Percentiles rank a stretch among this genome's conserved stretches.
These are phyloP conservation scores for Pelargonium nanum DNA, from an alignment of 345 rosid genomes.

Conservation along the genomic window DNA sequence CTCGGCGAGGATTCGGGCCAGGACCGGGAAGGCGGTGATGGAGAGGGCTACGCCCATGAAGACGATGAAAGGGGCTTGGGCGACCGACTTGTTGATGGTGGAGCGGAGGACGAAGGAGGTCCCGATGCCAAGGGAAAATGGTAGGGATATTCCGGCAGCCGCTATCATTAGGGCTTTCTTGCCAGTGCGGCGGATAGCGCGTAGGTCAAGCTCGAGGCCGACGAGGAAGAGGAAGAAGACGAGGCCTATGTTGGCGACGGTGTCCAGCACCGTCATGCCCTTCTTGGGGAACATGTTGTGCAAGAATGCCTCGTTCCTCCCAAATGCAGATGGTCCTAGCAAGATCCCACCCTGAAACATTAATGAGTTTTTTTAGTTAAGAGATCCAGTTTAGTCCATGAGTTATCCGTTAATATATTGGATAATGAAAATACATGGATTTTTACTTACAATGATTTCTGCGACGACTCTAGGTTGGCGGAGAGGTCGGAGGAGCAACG, in stretches of 20 bases:
- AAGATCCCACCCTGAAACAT: conserved; percentile 59
- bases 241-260: conserved; percentile 66
- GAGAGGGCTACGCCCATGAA: conserved; percentile 46
- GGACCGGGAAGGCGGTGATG: conserved; percentile 41
- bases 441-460: conserved; percentile 53
- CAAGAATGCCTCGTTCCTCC: conserved; percentile 42
- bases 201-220: conserved; percentile 66
- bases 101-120: conserved; percentile 46
- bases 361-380: too few species aligned
- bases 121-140: conserved; percentile 59
- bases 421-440: too few species aligned
- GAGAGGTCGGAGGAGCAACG: conserved; percentile 48
- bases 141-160: conserved; percentile 52
- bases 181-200: conserved; percentile 51
- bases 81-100: conserved; percentile 39
- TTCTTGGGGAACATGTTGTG: conserved; percentile 36
- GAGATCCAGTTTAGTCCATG: too few species aligned
- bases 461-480: conserved; percentile 73
- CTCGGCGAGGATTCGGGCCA: conserved; percentile 39
- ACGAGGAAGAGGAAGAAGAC: conserved; percentile 69
- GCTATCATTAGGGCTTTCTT: conserved; percentile 51
- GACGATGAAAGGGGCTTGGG: conserved; percentile 33
- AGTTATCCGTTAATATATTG: too few species aligned
- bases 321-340: conserved; percentile 80
- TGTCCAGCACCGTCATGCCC: conserved; percentile 67